phyloP scores from a whole-genome alignment of 176 grass and related monocot genomes.

The Alloteropsis semialata region DNA sequence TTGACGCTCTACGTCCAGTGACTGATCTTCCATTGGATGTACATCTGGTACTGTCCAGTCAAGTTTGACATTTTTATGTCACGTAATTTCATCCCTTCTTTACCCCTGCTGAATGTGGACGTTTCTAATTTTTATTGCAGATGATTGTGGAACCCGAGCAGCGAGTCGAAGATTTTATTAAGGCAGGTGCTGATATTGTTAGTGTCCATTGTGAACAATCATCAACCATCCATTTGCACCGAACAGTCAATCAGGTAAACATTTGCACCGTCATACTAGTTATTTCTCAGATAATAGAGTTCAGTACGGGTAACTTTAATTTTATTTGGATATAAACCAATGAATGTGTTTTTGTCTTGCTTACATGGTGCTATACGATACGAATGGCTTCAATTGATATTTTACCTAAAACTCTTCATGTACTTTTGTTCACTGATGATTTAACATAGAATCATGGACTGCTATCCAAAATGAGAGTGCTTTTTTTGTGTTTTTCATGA shows the following conservation, averaged over 20 bases:
- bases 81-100: background rate
- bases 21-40: constrained; percentile 98
- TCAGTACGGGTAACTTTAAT: background rate
- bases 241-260: constrained; percentile 78
- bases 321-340: background rate
- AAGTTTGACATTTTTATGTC: background rate
- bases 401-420: background rate
- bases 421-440: background rate
- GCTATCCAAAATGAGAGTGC: background rate
- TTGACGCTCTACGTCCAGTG: constrained; percentile 86
- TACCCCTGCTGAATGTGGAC: background rate
- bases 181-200: constrained; percentile 98
- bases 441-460: background rate
- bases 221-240: constrained; percentile 92
- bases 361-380: background rate
- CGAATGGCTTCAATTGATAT: background rate
- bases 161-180: constrained; percentile 96
- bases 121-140: constrained; percentile 50
- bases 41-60: constrained; percentile 73
- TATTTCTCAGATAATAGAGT: background rate
- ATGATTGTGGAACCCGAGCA: constrained; percentile 99
- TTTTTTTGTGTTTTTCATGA: background rate
- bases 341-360: background rate
- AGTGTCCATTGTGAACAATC: constrained; percentile 97
- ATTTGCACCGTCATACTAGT: background rate